Evolutionary conservation across 768 basidiomycete genomes (phyloP), one percentile per base, ranked within the genome.

Genomic region (Termitomyces sp.): DNA sequence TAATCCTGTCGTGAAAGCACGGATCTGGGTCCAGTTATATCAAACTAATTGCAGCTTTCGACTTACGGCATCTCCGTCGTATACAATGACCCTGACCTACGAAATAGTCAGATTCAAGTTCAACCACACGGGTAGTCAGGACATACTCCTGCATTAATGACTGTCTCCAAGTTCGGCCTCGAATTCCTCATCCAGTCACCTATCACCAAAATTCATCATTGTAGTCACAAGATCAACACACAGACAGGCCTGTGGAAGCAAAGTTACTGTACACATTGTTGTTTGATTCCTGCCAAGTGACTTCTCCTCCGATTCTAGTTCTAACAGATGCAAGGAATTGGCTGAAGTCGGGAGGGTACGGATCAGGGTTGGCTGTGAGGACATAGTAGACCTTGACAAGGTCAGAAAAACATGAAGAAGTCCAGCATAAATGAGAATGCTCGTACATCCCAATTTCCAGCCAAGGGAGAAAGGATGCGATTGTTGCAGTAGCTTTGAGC

Each of bases 401-500:
- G 9, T 54, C 12, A 56, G 38, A 49, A 10, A 23, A 23, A 33
- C 6, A 12, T 14, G 23, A 4, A 23, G 23, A 47, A 43, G 23
- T 51, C 44, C 20, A 46, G 9, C 32, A n/a, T n/a, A 26, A 35
- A 48, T 12, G 38, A 33, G 18, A 35, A 46, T 7, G 0, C n/a
- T 66, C 73, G 26, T 63, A 80, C 81, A 67, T 86, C 82, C 61
- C 72, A 85, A 64, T 79, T 71, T 38, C 85, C 85, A 14, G 76
- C 78, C 46, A 86, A 74, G 30, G 82, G 80, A 0, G 73, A 76
- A 6, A 86, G 71, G 57, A 88, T 79, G 48, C 79, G 68, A 63
- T 73, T 76, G 68, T 87, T 85, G 72, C 86, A 88, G 73, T 69
- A 83, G 50, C 65, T 73, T 66, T 86, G 85, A 5, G 86, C 86